These are phyloP conservation scores for Metarhizium brunneum DNA, from an alignment of 2,329 filamentous ascomycete species.

Conservation along the genomic window DNA sequence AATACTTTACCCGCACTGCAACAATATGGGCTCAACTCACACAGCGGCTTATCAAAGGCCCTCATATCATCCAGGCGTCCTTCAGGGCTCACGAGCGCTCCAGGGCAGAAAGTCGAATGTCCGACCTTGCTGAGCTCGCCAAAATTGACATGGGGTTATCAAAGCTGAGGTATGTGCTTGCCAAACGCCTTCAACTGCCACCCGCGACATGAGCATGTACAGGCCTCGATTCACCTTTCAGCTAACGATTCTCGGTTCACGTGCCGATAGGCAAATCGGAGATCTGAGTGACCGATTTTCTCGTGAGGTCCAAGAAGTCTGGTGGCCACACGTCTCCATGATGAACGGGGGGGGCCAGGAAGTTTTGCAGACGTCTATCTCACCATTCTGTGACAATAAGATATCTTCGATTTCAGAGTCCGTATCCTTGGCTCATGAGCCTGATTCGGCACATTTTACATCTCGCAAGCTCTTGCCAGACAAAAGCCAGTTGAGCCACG, in stretches of 20 bases:
- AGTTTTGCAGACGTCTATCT: slow-evolving; percentile 12
- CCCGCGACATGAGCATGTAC: not conserved
- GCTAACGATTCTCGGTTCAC: slow-evolving; percentile 2
- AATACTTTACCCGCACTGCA: slow-evolving; percentile 26
- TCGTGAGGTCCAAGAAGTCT: slow-evolving; percentile 22
- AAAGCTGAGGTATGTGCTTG: slow-evolving; percentile 22
- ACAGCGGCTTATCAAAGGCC: slow-evolving; percentile 22
- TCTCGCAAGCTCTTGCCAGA: slow-evolving; percentile 15
- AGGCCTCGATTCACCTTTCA: not conserved
- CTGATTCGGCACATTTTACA: slow-evolving; percentile 13
- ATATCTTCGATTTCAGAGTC: slow-evolving; percentile 9
- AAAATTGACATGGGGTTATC: slow-evolving; percentile 22
- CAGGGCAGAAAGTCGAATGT: slow-evolving; percentile 13
- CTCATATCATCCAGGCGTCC: slow-evolving; percentile 21
- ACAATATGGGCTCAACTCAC: slow-evolving; percentile 23
- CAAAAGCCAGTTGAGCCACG: slow-evolving; percentile 8
- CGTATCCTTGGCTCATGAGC: slow-evolving; percentile 10
- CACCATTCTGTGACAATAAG: slow-evolving; percentile 14
- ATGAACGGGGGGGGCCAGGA: slow-evolving; percentile 8
- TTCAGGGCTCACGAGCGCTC: slow-evolving; percentile 19
- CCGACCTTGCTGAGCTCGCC: slow-evolving; percentile 19
- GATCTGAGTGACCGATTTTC: slow-evolving; percentile 25
- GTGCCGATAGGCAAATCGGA: slow-evolving; percentile 22
- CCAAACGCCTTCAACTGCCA: not conserved
- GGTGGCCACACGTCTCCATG: slow-evolving; percentile 13